phyloP scores from a whole-genome alignment of 768 basidiomycete species.

The Lactarius quietus region DNA sequence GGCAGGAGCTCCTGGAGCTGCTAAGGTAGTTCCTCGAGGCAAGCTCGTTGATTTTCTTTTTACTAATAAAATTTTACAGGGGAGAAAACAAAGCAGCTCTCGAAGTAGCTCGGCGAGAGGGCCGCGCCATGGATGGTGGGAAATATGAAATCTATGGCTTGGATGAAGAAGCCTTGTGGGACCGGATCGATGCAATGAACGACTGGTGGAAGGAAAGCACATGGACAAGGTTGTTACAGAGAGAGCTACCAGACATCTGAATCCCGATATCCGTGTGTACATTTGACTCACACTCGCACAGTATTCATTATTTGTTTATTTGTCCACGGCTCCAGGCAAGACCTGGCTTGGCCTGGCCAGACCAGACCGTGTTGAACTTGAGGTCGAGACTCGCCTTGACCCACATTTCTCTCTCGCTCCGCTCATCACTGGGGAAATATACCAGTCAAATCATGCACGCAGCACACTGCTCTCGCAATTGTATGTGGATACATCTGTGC shows the following conservation, averaged over 20 bases:
- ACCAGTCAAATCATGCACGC: not conserved
- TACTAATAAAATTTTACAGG: conserved; percentile 36
- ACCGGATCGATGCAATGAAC: conserved; percentile 73
- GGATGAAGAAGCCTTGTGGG: conserved; percentile 84
- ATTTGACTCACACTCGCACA: not conserved
- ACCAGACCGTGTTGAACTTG: not conserved
- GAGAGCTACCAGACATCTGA: conserved; percentile 77
- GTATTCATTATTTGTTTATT: not conserved
- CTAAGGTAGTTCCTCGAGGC: conserved; percentile 46
- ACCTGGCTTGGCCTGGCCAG: not conserved
- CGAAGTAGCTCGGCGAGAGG: conserved; percentile 77
- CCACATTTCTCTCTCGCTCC: not conserved
- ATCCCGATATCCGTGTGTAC: conserved; percentile 24
- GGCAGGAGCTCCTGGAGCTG: conserved; percentile 72
- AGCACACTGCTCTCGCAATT: not conserved
- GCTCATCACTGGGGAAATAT: not conserved
- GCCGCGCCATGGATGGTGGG: conserved; percentile 56
- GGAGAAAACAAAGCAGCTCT: conserved; percentile 81
- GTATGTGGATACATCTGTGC: not conserved
- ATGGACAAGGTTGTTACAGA: conserved; percentile 75
- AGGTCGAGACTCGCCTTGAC: not conserved
- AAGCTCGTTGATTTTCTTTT: conserved; percentile 10
- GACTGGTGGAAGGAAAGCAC: conserved; percentile 95
- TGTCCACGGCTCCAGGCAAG: not conserved
- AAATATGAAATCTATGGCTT: conserved; percentile 86